These are phyloP conservation scores for Curvularia sp. DNA, from an alignment of 2,329 filamentous ascomycete species.

Conservation along the genomic window DNA sequence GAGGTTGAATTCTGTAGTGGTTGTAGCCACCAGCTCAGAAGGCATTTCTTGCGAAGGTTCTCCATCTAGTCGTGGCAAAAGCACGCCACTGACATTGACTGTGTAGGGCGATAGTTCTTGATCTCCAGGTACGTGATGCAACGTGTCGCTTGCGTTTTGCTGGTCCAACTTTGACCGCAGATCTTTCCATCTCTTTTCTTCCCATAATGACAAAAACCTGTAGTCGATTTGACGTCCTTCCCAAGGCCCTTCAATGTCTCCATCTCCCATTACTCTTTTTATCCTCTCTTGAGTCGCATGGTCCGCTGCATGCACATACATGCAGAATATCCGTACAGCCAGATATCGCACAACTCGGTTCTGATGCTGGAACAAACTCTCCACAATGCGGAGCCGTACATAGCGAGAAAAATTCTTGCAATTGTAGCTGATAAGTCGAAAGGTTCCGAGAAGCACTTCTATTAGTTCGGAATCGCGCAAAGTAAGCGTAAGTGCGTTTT, in stretches of 20 bases:
- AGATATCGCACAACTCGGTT: constrained; percentile 75
- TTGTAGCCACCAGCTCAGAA: constrained; percentile 63
- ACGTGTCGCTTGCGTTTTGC: constrained; percentile 1
- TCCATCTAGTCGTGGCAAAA: constrained; percentile 49
- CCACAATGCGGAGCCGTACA: constrained; percentile 71
- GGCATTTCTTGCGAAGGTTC: constrained; percentile 36
- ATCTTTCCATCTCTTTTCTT: constrained; percentile 61
- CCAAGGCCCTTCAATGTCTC: constrained; percentile 71
- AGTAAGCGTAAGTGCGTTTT: neutral
- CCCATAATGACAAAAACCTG: constrained; percentile 71
- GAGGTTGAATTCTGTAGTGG: constrained; percentile 76
- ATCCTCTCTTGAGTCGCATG: constrained; percentile 76
- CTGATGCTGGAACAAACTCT: constrained; percentile 68
- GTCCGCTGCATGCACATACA: constrained; percentile 81
- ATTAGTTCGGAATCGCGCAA: constrained; percentile 35
- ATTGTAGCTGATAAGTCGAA: constrained; percentile 81
- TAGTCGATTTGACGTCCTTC: constrained; percentile 82
- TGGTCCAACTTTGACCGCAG: constrained; percentile 24
- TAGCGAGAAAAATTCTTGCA: constrained; percentile 69
- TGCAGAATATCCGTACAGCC: constrained; percentile 79
- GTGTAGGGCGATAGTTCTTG: constrained; percentile 42
- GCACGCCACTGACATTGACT: constrained; percentile 46
- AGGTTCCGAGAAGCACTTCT: constrained; percentile 70
- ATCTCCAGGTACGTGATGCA: constrained; percentile 11
- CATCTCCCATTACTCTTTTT: constrained; percentile 67